Conservation (phyloP, 1,284 basidiomycete species). For the Ceratobasidium sp. region DNA sequence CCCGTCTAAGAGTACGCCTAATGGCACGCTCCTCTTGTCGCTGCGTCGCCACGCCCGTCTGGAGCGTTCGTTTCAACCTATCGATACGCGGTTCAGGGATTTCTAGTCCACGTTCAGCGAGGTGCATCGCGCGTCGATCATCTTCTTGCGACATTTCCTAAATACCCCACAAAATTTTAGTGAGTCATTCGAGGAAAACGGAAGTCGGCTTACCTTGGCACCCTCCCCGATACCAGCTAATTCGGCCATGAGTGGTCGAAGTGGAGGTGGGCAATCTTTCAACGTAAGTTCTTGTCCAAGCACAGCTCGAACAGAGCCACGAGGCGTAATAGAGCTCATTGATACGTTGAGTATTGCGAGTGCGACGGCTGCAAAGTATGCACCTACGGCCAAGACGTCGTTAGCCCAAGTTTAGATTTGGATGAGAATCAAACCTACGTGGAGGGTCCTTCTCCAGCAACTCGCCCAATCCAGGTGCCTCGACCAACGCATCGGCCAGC, state of each 20-base stretch:
- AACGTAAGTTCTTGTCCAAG: slow-evolving; percentile 60
- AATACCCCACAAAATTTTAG: neutral
- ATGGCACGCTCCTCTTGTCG: slow-evolving; percentile 28
- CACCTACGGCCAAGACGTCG: slow-evolving; percentile 45
- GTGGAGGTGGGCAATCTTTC: slow-evolving; percentile 60
- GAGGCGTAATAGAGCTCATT: slow-evolving; percentile 54
- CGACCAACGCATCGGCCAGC: slow-evolving; percentile 68
- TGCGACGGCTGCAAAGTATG: slow-evolving; percentile 76
- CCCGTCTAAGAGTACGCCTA: slow-evolving; percentile 48
- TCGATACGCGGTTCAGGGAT: slow-evolving; percentile 64
- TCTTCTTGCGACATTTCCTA: slow-evolving; percentile 63
- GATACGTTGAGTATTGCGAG: slow-evolving; percentile 74
- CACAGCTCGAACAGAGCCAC: slow-evolving; percentile 64
- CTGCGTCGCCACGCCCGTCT: slow-evolving; percentile 48
- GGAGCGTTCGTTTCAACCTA: slow-evolving; percentile 63
- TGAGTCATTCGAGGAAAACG: neutral
- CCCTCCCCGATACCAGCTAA: slow-evolving; percentile 62
- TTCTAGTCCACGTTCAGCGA: slow-evolving; percentile 51
- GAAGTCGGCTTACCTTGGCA: slow-evolving; percentile 48
- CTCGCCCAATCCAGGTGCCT: slow-evolving; percentile 57
- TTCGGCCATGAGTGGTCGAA: slow-evolving; percentile 72
- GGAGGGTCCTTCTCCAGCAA: slow-evolving; percentile 67
- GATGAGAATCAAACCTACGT: slow-evolving; percentile 45
- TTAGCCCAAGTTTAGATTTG: neutral
- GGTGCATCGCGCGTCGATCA: slow-evolving; percentile 59